A percentile compares a stretch with the other conserved stretches of the same genome.
phyloP scores from a whole-genome alignment of 2,329 filamentous ascomycete species.

The Pestalotiopsis sp. region DNA sequence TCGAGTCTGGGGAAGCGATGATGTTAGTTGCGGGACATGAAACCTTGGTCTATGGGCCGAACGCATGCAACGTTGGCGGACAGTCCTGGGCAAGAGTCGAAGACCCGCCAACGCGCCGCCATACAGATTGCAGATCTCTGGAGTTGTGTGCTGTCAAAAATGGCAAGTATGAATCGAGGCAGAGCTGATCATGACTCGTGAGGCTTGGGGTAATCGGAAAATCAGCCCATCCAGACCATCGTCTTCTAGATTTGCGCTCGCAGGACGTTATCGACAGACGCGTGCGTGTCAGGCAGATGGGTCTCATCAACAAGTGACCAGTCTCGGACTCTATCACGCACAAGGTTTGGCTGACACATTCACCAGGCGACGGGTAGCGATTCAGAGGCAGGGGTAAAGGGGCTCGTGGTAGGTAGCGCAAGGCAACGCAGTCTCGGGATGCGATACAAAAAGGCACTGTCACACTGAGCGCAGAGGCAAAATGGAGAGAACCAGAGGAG shows the following conservation, averaged over 20 bases:
- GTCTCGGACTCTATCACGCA: slow-evolving; percentile 12
- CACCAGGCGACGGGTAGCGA: neutral
- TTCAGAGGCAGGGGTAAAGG: slow-evolving; percentile 9
- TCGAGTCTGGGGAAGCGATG: neutral
- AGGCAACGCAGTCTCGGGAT: neutral
- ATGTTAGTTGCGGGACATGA: slow-evolving; percentile 4
- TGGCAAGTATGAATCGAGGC: neutral
- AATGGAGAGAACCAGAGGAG: neutral
- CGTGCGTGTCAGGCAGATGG: slow-evolving; percentile 10
- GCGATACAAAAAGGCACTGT: slow-evolving; percentile 1
- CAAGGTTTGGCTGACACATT: slow-evolving; percentile 10
- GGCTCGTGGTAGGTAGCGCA: slow-evolving; percentile 7
- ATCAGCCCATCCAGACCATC: neutral
- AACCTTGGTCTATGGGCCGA: neutral
- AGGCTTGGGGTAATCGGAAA: neutral
- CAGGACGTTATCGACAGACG: neutral
- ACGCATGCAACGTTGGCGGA: neutral
- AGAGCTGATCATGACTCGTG: slow-evolving; percentile 6
- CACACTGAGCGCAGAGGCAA: slow-evolving; percentile 1
- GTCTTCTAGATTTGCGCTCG: neutral
- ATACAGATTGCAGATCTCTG: slow-evolving; percentile 1
- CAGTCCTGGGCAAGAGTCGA: neutral
- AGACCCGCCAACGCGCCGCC: neutral
- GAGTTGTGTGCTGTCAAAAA: neutral
- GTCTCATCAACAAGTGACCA: slow-evolving; percentile 7